phyloP scores from a whole-genome alignment of 2,329 filamentous ascomycete species.

The Penicillium sumatraense region DNA sequence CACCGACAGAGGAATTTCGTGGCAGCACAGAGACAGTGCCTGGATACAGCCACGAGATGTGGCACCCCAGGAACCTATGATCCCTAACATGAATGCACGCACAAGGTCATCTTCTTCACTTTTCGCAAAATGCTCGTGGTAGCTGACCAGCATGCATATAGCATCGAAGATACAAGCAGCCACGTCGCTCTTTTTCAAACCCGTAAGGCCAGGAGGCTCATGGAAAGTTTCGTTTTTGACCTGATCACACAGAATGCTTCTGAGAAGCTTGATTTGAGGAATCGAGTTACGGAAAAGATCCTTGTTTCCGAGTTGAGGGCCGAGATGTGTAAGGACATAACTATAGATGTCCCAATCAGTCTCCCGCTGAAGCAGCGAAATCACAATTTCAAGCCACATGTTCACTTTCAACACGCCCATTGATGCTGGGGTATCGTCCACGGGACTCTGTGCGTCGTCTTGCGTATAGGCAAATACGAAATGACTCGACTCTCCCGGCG shows the following conservation, averaged over 20 bases:
- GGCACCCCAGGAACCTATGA: conserved; percentile 76
- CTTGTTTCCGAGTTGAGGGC: conserved; percentile 87
- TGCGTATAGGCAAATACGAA: conserved; percentile 56
- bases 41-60: conserved; percentile 94
- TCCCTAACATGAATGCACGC: conserved; percentile 81
- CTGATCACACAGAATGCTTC: conserved; percentile 79
- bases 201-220: conserved; percentile 78
- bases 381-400: conserved; percentile 76
- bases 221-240: conserved; percentile 76
- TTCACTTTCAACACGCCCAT: conserved; percentile 62
- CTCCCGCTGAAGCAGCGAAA: conserved; percentile 73
- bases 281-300: conserved; percentile 78
- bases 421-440: conserved; percentile 31
- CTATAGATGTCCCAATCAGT: conserved; percentile 92
- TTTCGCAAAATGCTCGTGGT: conserved; percentile 82
- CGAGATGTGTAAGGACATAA: conserved; percentile 83
- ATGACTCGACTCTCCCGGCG: conserved; percentile 53
- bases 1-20: conserved; percentile 86
- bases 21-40: conserved; percentile 90
- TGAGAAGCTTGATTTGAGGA: conserved; percentile 74
- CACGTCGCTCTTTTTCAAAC: conserved; percentile 84
- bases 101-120: conserved; percentile 89
- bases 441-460: conserved; percentile 34
- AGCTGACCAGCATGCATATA: conserved; percentile 86
- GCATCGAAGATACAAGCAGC: conserved; percentile 86